A percentile compares a stretch with the other conserved stretches of the same genome.
phyloP scores from a whole-genome alignment of 2,329 filamentous ascomycete species.

The Calonectria pauciramosa region DNA sequence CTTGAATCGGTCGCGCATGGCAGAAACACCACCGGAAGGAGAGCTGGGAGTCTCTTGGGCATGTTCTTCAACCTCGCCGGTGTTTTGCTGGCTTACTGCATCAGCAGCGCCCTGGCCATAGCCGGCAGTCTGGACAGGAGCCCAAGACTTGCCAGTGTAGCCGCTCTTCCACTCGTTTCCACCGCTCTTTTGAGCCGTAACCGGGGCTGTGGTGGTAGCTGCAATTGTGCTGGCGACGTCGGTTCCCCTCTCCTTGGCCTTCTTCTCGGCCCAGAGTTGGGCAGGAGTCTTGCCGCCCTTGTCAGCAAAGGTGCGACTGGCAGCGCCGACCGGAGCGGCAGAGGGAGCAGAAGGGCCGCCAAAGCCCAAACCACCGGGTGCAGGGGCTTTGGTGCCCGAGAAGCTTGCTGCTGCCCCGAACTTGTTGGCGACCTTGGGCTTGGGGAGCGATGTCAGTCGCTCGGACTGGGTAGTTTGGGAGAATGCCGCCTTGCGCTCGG shows the following conservation, averaged over 20 bases:
- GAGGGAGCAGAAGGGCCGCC: slow-evolving; percentile 70
- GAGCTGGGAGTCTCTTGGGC: slow-evolving; percentile 66
- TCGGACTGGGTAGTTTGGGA: slow-evolving; percentile 73
- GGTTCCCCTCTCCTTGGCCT: slow-evolving; percentile 81
- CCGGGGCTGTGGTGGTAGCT: slow-evolving; percentile 62
- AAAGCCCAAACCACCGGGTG: slow-evolving; percentile 77
- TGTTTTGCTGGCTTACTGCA: slow-evolving; percentile 69
- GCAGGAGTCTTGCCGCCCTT: slow-evolving; percentile 96
- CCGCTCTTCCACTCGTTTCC: slow-evolving; percentile 86
- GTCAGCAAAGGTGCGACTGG: slow-evolving; percentile 94
- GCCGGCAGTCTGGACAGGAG: slow-evolving; percentile 78
- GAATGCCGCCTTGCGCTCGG: slow-evolving; percentile 85
- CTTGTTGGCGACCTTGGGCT: slow-evolving; percentile 94
- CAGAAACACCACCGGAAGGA: slow-evolving; percentile 75
- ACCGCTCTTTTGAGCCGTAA: slow-evolving; percentile 80
- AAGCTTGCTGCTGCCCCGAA: slow-evolving; percentile 82
- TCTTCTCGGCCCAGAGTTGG: slow-evolving; percentile 98
- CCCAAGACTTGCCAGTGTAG: slow-evolving; percentile 92
- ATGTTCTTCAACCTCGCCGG: slow-evolving; percentile 66
- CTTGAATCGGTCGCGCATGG: slow-evolving; percentile 87
- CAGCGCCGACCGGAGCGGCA: slow-evolving; percentile 76
- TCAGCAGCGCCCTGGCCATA: slow-evolving; percentile 72
- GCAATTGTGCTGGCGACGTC: slow-evolving; percentile 57
- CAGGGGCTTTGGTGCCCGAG: slow-evolving; percentile 89
- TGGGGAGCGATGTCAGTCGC: slow-evolving; percentile 88